Evolutionary conservation across 1,139 yeast species (phyloP), one percentile per base, ranked within the genome.

Genomic region (Pichia terricola): DNA sequence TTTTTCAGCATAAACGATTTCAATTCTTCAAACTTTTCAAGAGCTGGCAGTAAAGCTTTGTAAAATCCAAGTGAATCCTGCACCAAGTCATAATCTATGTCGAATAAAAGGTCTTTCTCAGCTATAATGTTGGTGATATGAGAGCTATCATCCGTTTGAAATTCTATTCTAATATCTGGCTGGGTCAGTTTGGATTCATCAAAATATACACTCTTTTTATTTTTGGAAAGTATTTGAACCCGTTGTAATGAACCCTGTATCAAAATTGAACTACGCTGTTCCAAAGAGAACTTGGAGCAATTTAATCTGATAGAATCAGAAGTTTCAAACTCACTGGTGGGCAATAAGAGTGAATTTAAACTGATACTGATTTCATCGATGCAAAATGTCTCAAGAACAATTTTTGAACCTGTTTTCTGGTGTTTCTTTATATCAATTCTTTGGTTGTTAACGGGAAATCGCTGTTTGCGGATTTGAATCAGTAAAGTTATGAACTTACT

Each of bases 111-210:
- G 0, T 62, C 58, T 48, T 77, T 77, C 0, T 79, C 68, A 34
- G 74, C 59, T 28, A 77, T 60, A 0, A 71, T 39, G 0, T 46
- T 50, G 2, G 79, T 74, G 22, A 68, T 56, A 42, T 72, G 74
- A 4, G 34, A 6, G 3, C 28, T 33, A 22, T 36, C 37, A 11
- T 38, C 40, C 11, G 11, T 43, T 42, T 68, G 67, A n/a, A 69
- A 50, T 52, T 79, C 83, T 54, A 78, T 75, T 27, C 79, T 57
- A 1, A 78, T 45, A 51, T 78, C 84, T 4, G 75, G 72, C 40
- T 68, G 69, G 0, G 60, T 43, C 52, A 35, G 30, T 45, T 44
- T 56, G 47, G 51, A 49, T 26, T 50, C 53, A 27, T 50, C 52
- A 34, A 49, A 42, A 40, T 69, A 59, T 0, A 66, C 42, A 48